Percentiles rank a stretch among this genome's conserved stretches.
Evolutionary conservation across 2,329 filamentous ascomycete species (phyloP).

Genomic region (Ceratocystis harringtonii): DNA sequence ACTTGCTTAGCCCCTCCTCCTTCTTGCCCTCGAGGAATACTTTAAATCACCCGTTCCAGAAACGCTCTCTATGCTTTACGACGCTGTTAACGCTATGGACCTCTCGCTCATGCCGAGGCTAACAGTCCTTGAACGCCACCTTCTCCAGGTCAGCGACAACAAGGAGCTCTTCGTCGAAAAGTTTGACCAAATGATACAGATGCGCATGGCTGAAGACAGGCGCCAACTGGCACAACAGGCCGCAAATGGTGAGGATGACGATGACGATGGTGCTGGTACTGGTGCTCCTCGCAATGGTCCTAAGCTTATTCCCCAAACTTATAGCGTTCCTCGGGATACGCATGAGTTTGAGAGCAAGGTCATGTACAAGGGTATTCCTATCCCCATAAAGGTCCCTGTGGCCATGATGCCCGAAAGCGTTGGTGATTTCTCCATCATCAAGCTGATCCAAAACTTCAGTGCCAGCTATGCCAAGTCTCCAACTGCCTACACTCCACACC

Average conservation of each 20-base stretch:
- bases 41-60: conserved; percentile 83
- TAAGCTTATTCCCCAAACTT: conserved; percentile 32
- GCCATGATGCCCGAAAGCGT: conserved; percentile 91
- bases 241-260: conserved; percentile 30
- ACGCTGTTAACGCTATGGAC: conserved; percentile 93
- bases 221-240: conserved; percentile 26
- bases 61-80: conserved; percentile 75
- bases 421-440: conserved; percentile 93
- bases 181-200: conserved; percentile 85
- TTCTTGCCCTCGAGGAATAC: conserved; percentile 89
- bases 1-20: conserved; percentile 55
- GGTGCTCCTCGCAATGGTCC: conserved; percentile 48
- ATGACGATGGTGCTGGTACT: conserved; percentile 36
- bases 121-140: conserved; percentile 66
- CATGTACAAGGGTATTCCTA: conserved; percentile 89
- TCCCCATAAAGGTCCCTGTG: conserved; percentile 91
- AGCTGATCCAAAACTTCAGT: conserved; percentile 90
- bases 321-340: conserved; percentile 76
- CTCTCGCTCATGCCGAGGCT: conserved; percentile 81
- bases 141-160: conserved; percentile 79
- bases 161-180: conserved; percentile 97
- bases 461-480: conserved; percentile 66
- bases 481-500: conserved; percentile 71
- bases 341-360: conserved; percentile 96
- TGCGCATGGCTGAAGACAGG: conserved; percentile 54